Base-by-base conservation (phyloP, 2,329 filamentous ascomycete species). In the Penicillium sp. region DNA sequence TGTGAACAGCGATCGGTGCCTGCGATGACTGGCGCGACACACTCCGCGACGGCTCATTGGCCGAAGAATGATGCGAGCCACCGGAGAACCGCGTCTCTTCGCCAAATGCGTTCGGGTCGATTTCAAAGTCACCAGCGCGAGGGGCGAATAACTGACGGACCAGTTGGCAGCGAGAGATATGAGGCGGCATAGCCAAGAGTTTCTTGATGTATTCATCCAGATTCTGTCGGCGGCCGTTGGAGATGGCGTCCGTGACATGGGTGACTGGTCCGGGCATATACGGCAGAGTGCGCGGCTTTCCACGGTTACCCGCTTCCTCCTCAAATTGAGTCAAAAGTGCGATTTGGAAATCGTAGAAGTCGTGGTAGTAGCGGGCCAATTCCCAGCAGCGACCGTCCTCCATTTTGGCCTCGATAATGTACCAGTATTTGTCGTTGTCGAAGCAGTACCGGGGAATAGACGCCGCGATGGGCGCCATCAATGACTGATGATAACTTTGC, bases 261-360 rank as follows among this genome's bases (percentile, higher is more conserved):
- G 90, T 95, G 54, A 98, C 91, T 3, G 93, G 93, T 6, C 93
- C 93, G 9, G 93, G 93, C 93, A 98, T 98, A 68, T 95, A 97
- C 2, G 93, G 93, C 10, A 98, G 72, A 8, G 85, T 88, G 48
- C 93, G 84, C 89, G 74, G 39, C n/a, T n/a, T n/a, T n/a, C 85
- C 84, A 17, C 84, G 86, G 63, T 94, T 93, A 47, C 93, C 93
- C 32, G 93, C 91, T 69, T 97, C 93, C 31, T 87, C 83, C 19
- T 93, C 91, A 63, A 96, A 97, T 41, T 81, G 88, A 40, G 89
- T 91, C 43, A 98, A 80, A 8, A 98, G 82, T 28, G 89, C 87
- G 64, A 97, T 97, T 68, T 98, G 93, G 68, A 97, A 91, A 69
- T 97, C 93, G 72, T 97, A 98, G 66, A 98, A 98, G 72, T 97